Percentiles rank a stretch among this genome's conserved stretches.
Conservation (phyloP, 306 rosid species). For the Prosopis cineraria region DNA sequence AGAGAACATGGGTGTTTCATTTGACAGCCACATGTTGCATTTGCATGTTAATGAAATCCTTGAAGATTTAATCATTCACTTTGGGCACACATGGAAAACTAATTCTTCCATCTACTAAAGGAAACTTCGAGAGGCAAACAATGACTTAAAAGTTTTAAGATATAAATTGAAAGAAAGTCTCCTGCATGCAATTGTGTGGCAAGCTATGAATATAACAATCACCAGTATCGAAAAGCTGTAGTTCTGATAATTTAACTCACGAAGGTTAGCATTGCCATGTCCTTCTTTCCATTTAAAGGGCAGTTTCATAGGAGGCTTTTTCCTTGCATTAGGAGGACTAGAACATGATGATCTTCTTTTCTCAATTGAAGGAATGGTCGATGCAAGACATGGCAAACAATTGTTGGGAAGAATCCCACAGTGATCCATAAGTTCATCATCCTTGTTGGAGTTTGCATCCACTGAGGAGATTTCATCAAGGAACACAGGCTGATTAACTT, state of each 20-base stretch:
- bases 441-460: slow-evolving; percentile 69
- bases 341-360: slow-evolving; percentile 78
- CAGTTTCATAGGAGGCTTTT: slow-evolving; percentile 61
- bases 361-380: slow-evolving; percentile 64
- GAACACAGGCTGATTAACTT: slow-evolving; percentile 69
- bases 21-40: not conserved
- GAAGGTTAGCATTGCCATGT: slow-evolving; percentile 55
- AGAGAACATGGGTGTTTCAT: not conserved
- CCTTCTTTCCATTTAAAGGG: slow-evolving; percentile 82
- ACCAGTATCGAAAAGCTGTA: not conserved
- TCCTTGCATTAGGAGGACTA: slow-evolving; percentile 83
- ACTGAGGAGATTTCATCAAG: slow-evolving; percentile 75
- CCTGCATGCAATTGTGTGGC: no score
- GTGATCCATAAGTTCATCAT: slow-evolving; percentile 63
- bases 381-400: slow-evolving; percentile 91
- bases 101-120: not conserved
- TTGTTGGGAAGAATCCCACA: slow-evolving; percentile 88
- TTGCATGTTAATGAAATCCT: not conserved
- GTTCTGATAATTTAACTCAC: slow-evolving; percentile 57
- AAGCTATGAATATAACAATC: not conserved
- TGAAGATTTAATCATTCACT: not conserved
- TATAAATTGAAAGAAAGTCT: no score
- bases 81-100: not conserved
- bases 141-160: not conserved
- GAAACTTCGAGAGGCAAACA: not conserved